These are phyloP conservation scores for Wickerhamomyces canadensis DNA, from an alignment of 805 yeast genomes.

Conservation along the genomic window DNA sequence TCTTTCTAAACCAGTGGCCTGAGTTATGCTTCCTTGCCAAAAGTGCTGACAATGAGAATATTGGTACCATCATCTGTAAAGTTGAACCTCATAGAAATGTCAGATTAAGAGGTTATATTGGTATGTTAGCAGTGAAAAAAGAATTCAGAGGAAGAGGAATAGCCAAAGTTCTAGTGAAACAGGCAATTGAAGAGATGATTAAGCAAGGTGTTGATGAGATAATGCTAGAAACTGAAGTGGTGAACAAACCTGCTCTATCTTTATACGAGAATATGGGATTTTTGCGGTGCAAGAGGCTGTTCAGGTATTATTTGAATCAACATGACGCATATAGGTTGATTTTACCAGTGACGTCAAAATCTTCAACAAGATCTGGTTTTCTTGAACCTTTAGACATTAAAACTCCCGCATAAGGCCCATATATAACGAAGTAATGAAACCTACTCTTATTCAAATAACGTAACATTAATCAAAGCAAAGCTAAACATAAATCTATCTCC, in stretches of 20 bases:
- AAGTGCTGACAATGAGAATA: constrained; percentile 27
- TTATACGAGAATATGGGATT: constrained; percentile 77
- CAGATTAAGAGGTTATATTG: constrained; percentile 85
- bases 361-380: constrained; percentile 52
- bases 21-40: constrained; percentile 66
- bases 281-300: constrained; percentile 66
- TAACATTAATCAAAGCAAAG: background rate
- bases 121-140: constrained; percentile 86
- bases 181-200: constrained; percentile 61
- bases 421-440: no score
- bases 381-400: no score
- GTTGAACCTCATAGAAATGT: constrained; percentile 70
- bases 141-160: constrained; percentile 72
- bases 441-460: no score
- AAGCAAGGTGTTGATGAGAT: constrained; percentile 74
- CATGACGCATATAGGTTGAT: constrained; percentile 90
- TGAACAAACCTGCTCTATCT: constrained; percentile 61
- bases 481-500: background rate
- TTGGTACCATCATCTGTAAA: constrained; percentile 87
- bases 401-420: no score
- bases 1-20: constrained; percentile 89
- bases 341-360: constrained; percentile 65
- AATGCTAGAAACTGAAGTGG: constrained; percentile 89
- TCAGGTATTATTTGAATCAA: constrained; percentile 83
- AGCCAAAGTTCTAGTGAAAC: constrained; percentile 64